Evolutionary conservation across 495 filamentous ascomycete species (phyloP).

Genomic region (Talaromyces thailandensis): DNA sequence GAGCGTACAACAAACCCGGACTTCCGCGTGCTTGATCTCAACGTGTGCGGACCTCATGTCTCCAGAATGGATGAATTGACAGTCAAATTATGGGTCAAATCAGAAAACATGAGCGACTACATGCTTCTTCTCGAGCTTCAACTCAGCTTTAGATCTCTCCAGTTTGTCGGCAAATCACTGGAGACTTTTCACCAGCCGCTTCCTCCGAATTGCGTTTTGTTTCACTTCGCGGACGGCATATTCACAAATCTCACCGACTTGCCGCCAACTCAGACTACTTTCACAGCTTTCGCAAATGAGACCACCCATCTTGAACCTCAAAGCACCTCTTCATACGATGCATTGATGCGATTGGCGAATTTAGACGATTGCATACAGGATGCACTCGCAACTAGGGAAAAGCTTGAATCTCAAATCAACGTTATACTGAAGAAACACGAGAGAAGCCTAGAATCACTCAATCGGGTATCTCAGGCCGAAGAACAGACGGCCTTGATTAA

Average conservation of each 20-base stretch:
- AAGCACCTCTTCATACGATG: constrained; percentile 78
- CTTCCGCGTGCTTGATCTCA: constrained; percentile 80
- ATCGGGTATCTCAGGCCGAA: constrained; percentile 51
- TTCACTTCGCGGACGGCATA: constrained; percentile 80
- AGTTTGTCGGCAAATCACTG: constrained; percentile 70
- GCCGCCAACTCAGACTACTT: constrained; percentile 31
- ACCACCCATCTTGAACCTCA: constrained; percentile 32
- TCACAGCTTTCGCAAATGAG: constrained; percentile 6
- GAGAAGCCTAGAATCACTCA: constrained; percentile 25
- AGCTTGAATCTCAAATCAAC: constrained; percentile 69
- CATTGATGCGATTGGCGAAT: constrained; percentile 80
- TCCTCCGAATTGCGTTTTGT: constrained; percentile 75
- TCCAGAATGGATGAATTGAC: constrained; percentile 55
- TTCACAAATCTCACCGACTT: constrained; percentile 66
- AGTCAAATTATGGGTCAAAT: constrained; percentile 72
- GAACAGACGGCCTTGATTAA: constrained; percentile 52
- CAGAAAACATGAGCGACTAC: constrained; percentile 46
- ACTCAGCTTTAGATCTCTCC: constrained; percentile 59
- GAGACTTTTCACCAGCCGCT: constrained; percentile 70
- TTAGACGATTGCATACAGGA: constrained; percentile 91
- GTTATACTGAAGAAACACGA: constrained; percentile 52
- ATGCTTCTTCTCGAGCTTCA: constrained; percentile 61
- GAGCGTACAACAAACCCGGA: constrained; percentile 80
- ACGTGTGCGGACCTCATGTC: constrained; percentile 52
- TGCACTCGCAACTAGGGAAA: constrained; percentile 67